Evolutionary conservation across 257 asterid genomes (phyloP).

Genomic region (Fraxinus cuspidata): DNA sequence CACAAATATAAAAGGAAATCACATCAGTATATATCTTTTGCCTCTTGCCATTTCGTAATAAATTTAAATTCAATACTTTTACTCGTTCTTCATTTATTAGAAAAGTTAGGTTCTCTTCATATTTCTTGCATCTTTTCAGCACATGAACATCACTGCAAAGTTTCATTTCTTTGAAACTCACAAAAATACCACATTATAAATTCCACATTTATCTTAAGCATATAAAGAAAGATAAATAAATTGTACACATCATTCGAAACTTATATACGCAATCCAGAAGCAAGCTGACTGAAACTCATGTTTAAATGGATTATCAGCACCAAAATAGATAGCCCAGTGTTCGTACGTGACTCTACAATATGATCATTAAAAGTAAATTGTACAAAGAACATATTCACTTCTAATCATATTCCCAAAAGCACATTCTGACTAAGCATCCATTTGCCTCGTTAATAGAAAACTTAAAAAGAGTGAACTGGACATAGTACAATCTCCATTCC

Average conservation of each 20-base stretch:
- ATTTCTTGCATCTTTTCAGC: not conserved
- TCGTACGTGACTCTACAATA: not conserved
- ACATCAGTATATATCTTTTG: not conserved
- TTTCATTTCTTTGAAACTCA: not conserved
- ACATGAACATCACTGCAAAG: not conserved
- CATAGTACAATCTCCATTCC: too few relatives aligned
- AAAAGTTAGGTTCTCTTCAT: not conserved
- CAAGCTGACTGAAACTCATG: not conserved
- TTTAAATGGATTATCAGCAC: conserved; percentile 4
- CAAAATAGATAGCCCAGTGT: not conserved
- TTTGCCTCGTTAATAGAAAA: not conserved
- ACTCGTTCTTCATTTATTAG: not conserved
- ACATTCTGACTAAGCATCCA: conserved; percentile 4
- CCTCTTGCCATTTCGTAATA: not conserved
- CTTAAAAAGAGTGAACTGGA: too few relatives aligned
- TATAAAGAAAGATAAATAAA: not conserved
- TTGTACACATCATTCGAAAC: not conserved
- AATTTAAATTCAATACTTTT: not conserved
- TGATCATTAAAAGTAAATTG: not conserved
- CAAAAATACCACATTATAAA: not conserved
- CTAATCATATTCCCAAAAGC: not conserved
- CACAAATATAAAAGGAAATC: not conserved
- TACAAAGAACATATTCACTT: conserved; percentile 3
- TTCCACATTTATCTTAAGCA: not conserved
- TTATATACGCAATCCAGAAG: not conserved